Evolutionary conservation across 805 yeast genomes (phyloP), one percentile per base, ranked within the genome.

Genomic region (Metschnikowia picachoensis): DNA sequence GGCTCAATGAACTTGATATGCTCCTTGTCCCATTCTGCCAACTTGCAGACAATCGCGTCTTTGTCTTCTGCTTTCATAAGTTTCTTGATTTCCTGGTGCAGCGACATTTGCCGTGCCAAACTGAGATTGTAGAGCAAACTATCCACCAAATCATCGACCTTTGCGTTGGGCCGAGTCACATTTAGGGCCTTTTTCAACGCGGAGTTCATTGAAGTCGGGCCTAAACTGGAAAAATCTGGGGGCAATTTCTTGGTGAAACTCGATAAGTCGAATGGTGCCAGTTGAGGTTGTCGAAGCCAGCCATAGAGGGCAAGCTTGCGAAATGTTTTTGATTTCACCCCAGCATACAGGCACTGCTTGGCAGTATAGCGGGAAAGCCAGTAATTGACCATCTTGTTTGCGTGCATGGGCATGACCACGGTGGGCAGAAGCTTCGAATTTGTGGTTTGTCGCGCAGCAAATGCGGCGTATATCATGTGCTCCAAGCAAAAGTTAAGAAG

Each of bases 81-180:
- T 8, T 34, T 16, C 16, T 36, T 30, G 14, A 53, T 40, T 30
- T 53, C 44, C 15, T 36, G 28, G 37, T 47, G 51, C n/a, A 45
- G 53, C 25, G 35, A 32, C 13, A 55, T 35, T 31, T 48, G 56
- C 27, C 47, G 43, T 12, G 47, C 48, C 16, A 39, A 30, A 9
- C 49, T 46, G 20, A 51, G 28, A 1, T 79, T 85, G 59, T 84
- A 87, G 13, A 83, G 62, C n/a, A 83, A 64, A 0, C 84, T 72
- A 59, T 84, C 91, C 8, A 82, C 77, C 45, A 83, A 64, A 59
- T 84, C 91, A 58, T 84, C 91, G 36, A 77, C 76, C 58, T 83
- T 83, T 16, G 59, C 61, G 20, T 47, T 51, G 10, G 17, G 16
- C 3, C 27, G 28, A 5, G 34, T 42, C 20, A 51, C 38, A n/a